Evolutionary conservation across 2,329 filamentous ascomycete genomes (phyloP).

Genomic region (Cryoendolithus antarcticus): DNA sequence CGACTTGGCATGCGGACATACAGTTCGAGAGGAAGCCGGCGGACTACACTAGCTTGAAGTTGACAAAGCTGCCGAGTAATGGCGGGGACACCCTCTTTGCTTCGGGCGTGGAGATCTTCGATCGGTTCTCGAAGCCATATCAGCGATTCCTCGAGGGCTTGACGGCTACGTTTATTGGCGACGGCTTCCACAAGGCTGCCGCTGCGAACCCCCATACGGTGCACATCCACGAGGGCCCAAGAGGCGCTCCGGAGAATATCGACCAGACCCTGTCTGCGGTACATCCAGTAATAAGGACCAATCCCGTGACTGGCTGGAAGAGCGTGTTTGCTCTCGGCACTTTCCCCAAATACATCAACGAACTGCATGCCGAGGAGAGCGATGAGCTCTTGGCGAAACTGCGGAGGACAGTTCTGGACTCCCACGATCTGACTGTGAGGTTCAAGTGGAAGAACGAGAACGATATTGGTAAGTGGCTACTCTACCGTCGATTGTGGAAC

Average conservation of each 20-base stretch:
- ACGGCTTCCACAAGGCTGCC: conserved; percentile 24
- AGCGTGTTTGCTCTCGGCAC: conserved; percentile 36
- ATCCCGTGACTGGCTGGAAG: conserved; percentile 54
- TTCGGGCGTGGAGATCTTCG: conserved; percentile 55
- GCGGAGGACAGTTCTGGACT: conserved; percentile 19
- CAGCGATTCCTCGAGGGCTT: conserved; percentile 48
- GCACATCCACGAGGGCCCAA: conserved; percentile 12
- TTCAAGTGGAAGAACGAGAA: conserved; percentile 38
- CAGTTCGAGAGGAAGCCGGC: conserved; percentile 52
- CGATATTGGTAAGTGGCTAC: conserved; percentile 28
- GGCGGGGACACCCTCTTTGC: conserved; percentile 53
- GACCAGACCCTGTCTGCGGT: conserved; percentile 30
- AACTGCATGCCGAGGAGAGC: conserved; percentile 31
- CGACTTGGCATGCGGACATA: conserved; percentile 46
- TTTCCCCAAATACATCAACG: conserved; percentile 29
- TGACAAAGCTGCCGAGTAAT: conserved; percentile 43
- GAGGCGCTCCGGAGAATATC: conserved; percentile 11
- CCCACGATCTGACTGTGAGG: conserved; percentile 40
- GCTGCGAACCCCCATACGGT: conserved; percentile 10
- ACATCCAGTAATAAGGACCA: conserved; percentile 48
- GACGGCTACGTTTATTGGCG: conserved; percentile 37
- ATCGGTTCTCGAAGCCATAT: conserved; percentile 45
- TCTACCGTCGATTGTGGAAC: background rate
- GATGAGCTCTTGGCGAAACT: conserved; percentile 33
- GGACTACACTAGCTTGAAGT: conserved; percentile 49